Base-by-base conservation (phyloP, 108 stramenopile genomes). In the Pseudonitzschia multiseries region DNA sequence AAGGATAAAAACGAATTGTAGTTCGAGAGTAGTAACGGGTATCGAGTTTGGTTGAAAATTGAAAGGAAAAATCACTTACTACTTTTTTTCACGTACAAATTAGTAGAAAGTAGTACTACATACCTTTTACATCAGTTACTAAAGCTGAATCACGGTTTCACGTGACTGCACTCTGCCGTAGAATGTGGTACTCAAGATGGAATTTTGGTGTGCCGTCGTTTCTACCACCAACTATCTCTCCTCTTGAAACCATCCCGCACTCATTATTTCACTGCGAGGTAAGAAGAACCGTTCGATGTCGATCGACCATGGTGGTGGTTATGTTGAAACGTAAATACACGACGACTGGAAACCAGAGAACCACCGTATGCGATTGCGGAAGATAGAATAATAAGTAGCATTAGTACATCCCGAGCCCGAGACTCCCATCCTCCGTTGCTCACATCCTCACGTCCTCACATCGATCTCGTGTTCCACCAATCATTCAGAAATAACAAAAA, bases 61-160 rank as follows among this genome's bases (percentile, higher is more conserved):
- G 1, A 1, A 22, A 22, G 10, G 24, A 26, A 56, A 56, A 56
- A 56, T 24, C 26, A 24, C 22, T 56, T 22, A 26, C 46, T 48
- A 18, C 13, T 48, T 48, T 56, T 56, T 56, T 56, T 2, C 20
- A 59, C 61, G 61, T 62, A 62, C 33, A 62, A 62, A 33, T 40
- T 2, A 24, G 33, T 62, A 40, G 15, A 14, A 31, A 6, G 4
- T 62, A 40, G 32, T 62, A 62, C 33, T 9, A 62, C 61, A 62
- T 62, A 62, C 61, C 61, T 62, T 62, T 62, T 62, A 62, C 61
- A 62, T 62, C 61, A 33, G 32, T 62, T 62, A 62, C 61, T 62
- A 62, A 62, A 62, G 31, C 46, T 62, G 61, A 62, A 41, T 62
- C 61, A 33, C 36, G 36, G 9, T 33, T 20, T 62, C n/a, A 15